Percentiles rank a stretch among this genome's conserved stretches.
phyloP scores from a whole-genome alignment of 1,139 yeast species.

The Protomyces lactucae-debilis region DNA sequence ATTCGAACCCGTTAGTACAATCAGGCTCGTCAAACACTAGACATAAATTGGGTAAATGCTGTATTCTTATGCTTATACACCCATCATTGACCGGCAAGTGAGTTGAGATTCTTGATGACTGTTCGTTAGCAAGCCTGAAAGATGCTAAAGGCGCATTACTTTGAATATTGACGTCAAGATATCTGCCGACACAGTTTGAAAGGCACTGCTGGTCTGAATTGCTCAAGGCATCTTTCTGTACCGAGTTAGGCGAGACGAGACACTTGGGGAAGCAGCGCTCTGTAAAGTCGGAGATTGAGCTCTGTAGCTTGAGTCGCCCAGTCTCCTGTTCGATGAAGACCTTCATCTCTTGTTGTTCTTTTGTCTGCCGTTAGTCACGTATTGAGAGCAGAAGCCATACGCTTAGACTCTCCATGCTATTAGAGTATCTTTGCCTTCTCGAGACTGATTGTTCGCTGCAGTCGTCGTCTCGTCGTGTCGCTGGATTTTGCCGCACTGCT shows the following conservation, averaged over 20 bases:
- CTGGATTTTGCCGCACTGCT: too few species aligned
- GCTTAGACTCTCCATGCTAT: background rate
- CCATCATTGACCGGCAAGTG: conserved; percentile 9
- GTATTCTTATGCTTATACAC: background rate
- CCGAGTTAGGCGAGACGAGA: conserved; percentile 1
- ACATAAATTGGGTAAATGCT: background rate
- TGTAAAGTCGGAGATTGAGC: conserved; percentile 26
- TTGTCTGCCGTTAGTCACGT: background rate
- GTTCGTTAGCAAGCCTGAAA: background rate
- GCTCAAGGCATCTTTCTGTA: conserved; percentile 17
- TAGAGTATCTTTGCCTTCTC: background rate
- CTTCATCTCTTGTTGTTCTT: conserved; percentile 24
- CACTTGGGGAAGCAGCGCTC: conserved; percentile 26
- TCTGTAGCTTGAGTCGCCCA: conserved; percentile 26
- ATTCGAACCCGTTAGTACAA: background rate
- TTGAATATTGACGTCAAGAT: conserved; percentile 27
- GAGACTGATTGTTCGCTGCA: too few species aligned
- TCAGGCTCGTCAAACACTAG: background rate
- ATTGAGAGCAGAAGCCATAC: background rate
- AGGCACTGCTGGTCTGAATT: conserved; percentile 22
- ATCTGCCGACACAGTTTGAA: conserved; percentile 26
- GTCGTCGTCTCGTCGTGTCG: too few species aligned
- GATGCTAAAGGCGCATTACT: background rate
- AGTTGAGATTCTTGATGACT: conserved; percentile 25
- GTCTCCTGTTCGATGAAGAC: conserved; percentile 25